Base-by-base conservation (phyloP, 108 stramenopile species). In the Conticribra guillardii region DNA sequence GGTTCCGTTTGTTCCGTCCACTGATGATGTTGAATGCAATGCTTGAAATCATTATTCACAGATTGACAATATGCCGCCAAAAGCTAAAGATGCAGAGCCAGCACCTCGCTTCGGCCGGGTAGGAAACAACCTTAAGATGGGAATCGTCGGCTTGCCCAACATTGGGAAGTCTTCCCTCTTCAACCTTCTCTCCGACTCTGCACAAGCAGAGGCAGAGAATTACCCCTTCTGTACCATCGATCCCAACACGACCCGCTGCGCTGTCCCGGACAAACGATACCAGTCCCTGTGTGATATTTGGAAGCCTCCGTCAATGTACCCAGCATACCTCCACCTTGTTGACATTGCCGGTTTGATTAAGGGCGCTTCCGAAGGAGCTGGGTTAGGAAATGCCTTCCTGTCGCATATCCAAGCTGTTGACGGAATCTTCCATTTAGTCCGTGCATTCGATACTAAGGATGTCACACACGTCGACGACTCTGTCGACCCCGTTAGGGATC, bases 341-440 rank as follows among this genome's bases (percentile, higher is more conserved):
- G 99, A 99, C 84, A 99, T 99, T 85, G 99, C 99, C 29, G 99
- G 99, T 44, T 79, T 99, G 55, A 97, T 99, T 66, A 74, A 81
- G 21, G 99, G 99, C 28, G 99, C 99, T 24, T 87, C 95, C 34
- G 98, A 98, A 76, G 99, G 99, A 34, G 97, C 97, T 22, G 99
- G 99, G 22, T 82, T 99, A 3, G 99, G 99, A 32, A 99, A 99
- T 75, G 99, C 98, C 23, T 99, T 99, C 74, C 88, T 99, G 41
- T 88, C 86, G 63, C 97, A 98, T 81, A 98, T 98, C 85, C 93
- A 94, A 21, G 96, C 97, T 21, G 98, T 98, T 34, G 98, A 98
- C 83, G 97, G 98, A 30, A 96, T 98, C 68, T 98, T 83, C 87
- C 98, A 99, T 78, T 82, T 99, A 68, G 84, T 98, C 22, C 87